A percentile compares a stretch with the other conserved stretches of the same genome.
These are phyloP conservation scores for Dunaliella primolecta DNA, from an alignment of 139 green algal species.

Conservation along the genomic window DNA sequence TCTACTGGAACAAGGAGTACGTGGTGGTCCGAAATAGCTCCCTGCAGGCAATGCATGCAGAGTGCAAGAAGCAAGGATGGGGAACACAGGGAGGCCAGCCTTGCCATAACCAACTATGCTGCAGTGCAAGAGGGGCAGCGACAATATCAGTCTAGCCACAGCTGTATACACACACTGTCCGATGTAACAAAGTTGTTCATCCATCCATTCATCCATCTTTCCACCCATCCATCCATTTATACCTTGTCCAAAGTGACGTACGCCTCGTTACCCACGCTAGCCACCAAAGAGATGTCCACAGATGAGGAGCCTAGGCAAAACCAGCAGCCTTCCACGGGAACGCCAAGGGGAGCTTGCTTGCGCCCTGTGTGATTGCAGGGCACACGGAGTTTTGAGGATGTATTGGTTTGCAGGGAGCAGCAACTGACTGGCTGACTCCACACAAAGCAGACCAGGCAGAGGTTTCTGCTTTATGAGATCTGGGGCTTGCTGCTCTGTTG, in stretches of 20 bases:
- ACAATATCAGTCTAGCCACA: too few species aligned
- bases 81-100: too few species aligned
- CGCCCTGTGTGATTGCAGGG: background rate
- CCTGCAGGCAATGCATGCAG: constrained; percentile 84
- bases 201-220: too few species aligned
- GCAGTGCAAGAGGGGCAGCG: too few species aligned
- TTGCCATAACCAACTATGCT: too few species aligned
- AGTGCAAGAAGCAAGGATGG: too few species aligned
- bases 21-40: constrained; percentile 71
- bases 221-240: too few species aligned
- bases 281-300: constrained; percentile 49
- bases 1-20: constrained; percentile 88
- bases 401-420: too few species aligned
- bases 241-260: constrained; percentile 80
- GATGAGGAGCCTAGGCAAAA: constrained; percentile 70
- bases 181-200: background rate
- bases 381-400: too few species aligned
- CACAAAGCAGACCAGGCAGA: background rate
- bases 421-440: too few species aligned
- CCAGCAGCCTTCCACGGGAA: constrained; percentile 80
- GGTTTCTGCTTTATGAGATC: background rate
- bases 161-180: too few species aligned
- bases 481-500: too few species aligned
- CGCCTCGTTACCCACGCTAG: constrained; percentile 67
- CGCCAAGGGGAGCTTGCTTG: constrained; percentile 22